A percentile compares a stretch with the other conserved stretches of the same genome.
Conservation (phyloP, 495 filamentous ascomycete species). For the Aspergillus haitiensis region DNA sequence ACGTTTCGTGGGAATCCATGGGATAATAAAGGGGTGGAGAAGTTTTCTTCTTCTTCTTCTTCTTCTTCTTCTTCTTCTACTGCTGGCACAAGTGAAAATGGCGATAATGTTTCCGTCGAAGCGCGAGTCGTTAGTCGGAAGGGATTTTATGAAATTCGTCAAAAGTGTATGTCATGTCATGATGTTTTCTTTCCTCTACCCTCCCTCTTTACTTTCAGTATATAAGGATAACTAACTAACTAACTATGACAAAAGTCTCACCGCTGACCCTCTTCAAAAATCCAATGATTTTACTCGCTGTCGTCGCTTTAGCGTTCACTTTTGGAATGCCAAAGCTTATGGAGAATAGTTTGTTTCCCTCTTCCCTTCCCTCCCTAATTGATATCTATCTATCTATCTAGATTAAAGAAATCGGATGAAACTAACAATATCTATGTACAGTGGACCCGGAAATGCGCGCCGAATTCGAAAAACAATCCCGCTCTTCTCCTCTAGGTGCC, state of each 20-base stretch:
- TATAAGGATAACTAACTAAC: neutral
- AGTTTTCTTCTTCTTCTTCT: slow-evolving; percentile 32
- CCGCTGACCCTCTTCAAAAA: slow-evolving; percentile 77
- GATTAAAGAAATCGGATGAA: too few relatives aligned
- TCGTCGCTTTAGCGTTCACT: slow-evolving; percentile 77
- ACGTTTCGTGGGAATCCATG: slow-evolving; percentile 87
- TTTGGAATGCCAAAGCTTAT: slow-evolving; percentile 91
- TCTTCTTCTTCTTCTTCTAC: slow-evolving; percentile 23
- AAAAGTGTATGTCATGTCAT: slow-evolving; percentile 61
- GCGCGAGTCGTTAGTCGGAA: slow-evolving; percentile 60
- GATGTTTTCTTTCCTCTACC: neutral
- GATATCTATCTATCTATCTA: too few relatives aligned
- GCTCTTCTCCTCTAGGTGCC: slow-evolving; percentile 61
- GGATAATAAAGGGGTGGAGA: slow-evolving; percentile 72
- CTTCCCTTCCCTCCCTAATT: neutral
- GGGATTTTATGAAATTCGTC: slow-evolving; percentile 71
- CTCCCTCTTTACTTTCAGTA: neutral
- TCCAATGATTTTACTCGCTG: slow-evolving; percentile 89
- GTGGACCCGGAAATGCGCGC: slow-evolving; percentile 93
- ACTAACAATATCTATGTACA: slow-evolving; percentile 30
- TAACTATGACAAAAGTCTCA: slow-evolving; percentile 39
- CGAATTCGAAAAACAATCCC: slow-evolving; percentile 89
- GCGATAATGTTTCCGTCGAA: slow-evolving; percentile 51
- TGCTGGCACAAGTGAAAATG: slow-evolving; percentile 4
- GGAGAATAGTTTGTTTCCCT: slow-evolving; percentile 78